These are phyloP conservation scores for Athelia sp. DNA, from an alignment of 1,284 basidiomycete species.

Conservation along the genomic window DNA sequence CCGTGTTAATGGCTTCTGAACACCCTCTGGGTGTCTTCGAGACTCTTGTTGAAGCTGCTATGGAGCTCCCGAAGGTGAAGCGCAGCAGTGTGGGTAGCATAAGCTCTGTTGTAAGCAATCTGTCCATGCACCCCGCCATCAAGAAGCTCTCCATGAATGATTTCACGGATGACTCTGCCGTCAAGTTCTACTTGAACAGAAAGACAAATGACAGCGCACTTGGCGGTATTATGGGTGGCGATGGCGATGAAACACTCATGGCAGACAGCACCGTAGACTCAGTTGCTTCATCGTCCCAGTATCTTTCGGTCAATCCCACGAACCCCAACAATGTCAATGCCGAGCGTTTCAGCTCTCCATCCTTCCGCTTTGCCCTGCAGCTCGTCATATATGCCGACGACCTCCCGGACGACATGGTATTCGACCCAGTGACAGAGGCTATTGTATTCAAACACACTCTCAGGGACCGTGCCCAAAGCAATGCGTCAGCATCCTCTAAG, in stretches of 20 bases:
- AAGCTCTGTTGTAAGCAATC: constrained; percentile 84
- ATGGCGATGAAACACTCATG: constrained; percentile 47
- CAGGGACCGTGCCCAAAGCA: constrained; percentile 42
- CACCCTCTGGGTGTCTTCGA: constrained; percentile 87
- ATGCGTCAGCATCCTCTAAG: constrained; percentile 39
- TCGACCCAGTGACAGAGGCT: constrained; percentile 88
- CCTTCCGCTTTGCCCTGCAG: constrained; percentile 81
- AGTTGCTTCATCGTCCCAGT: constrained; percentile 32
- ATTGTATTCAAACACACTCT: constrained; percentile 78
- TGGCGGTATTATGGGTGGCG: constrained; percentile 19
- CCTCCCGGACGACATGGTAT: constrained; percentile 88
- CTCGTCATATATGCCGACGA: constrained; percentile 85
- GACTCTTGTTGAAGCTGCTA: constrained; percentile 70
- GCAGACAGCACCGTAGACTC: constrained; percentile 30
- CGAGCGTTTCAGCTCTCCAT: constrained; percentile 76
- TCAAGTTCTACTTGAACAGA: constrained; percentile 92
- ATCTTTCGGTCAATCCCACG: constrained; percentile 38
- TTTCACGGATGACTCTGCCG: constrained; percentile 93
- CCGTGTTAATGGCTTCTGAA: constrained; percentile 66
- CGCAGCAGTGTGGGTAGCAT: constrained; percentile 91
- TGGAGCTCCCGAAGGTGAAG: constrained; percentile 83
- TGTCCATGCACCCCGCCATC: constrained; percentile 92
- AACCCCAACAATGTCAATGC: constrained; percentile 45
- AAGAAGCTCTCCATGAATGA: constrained; percentile 92
- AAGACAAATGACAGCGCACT: constrained; percentile 33